phyloP scores from a whole-genome alignment of 306 rosid genomes.

The Glycine tomentella region DNA sequence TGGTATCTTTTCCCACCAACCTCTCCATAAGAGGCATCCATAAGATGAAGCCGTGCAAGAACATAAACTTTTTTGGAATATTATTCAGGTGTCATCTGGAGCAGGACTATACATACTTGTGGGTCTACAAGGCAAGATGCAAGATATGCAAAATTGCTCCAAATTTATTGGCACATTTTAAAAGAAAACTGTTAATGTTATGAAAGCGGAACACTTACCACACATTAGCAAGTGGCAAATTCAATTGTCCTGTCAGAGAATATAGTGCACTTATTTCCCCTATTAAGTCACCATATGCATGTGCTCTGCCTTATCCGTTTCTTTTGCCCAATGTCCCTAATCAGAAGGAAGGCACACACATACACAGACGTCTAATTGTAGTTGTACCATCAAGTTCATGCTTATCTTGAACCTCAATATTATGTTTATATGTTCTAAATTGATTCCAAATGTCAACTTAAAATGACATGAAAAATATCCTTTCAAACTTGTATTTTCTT shows the following conservation, averaged over 20 bases:
- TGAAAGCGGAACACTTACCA: slow-evolving; percentile 24
- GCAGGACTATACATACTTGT: neutral
- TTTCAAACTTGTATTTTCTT: neutral
- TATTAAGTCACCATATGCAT: slow-evolving; percentile 18
- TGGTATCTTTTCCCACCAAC: slow-evolving; percentile 13
- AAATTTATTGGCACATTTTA: slow-evolving; percentile 21
- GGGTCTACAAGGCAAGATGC: neutral
- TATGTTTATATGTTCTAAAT: neutral
- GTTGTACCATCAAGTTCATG: slow-evolving; percentile 23
- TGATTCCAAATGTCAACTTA: neutral
- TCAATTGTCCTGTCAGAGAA: slow-evolving; percentile 29
- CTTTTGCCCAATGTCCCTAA: slow-evolving; percentile 12
- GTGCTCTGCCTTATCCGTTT: slow-evolving; percentile 40
- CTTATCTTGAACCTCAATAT: slow-evolving; percentile 18
- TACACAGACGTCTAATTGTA: slow-evolving; percentile 27
- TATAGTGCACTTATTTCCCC: slow-evolving; percentile 3
- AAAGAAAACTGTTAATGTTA: neutral
- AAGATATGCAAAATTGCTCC: slow-evolving; percentile 17
- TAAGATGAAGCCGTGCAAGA: slow-evolving; percentile 23
- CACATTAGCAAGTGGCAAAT: slow-evolving; percentile 37
- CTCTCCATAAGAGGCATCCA: neutral
- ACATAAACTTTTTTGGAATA: neutral
- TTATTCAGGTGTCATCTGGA: slow-evolving; percentile 27
- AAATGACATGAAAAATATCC: neutral
- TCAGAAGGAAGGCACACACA: slow-evolving; percentile 5